Evolutionary conservation across 805 yeast species (phyloP).

Genomic region (Ogataea naganishii): DNA sequence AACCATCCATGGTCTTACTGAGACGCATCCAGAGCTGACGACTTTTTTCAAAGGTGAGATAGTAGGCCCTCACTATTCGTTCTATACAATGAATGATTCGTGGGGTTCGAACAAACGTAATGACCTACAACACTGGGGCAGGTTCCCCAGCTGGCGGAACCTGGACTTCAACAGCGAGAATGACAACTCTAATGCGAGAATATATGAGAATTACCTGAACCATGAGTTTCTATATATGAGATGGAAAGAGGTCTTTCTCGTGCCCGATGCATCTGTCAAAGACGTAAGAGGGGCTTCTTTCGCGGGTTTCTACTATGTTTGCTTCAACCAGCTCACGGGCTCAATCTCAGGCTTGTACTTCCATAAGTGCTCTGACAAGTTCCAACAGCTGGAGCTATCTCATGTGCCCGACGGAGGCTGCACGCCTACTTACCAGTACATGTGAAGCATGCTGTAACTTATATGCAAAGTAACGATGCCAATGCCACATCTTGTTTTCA

Average conservation of each 20-base stretch:
- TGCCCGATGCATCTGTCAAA: slow-evolving; percentile 66
- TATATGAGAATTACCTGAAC: slow-evolving; percentile 19
- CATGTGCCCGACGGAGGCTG: slow-evolving; percentile 43
- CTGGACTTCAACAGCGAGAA: slow-evolving; percentile 22
- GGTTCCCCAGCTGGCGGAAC: slow-evolving; percentile 30
- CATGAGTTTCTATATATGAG: slow-evolving; percentile 70
- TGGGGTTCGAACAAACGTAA: slow-evolving; percentile 44
- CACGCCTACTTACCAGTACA: slow-evolving; percentile 23
- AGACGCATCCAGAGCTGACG: slow-evolving; percentile 51
- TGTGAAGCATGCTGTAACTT: too few relatives aligned
- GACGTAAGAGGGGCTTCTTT: slow-evolving; percentile 69
- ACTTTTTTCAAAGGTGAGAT: slow-evolving; percentile 71
- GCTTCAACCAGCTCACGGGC: slow-evolving; percentile 72
- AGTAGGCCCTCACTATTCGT: slow-evolving; percentile 50
- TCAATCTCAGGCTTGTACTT: slow-evolving; percentile 73
- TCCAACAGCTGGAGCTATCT: slow-evolving; percentile 64
- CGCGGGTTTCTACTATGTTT: slow-evolving; percentile 87
- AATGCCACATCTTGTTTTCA: too few relatives aligned
- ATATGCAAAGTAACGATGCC: too few relatives aligned
- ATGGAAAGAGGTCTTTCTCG: slow-evolving; percentile 87
- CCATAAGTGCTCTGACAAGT: slow-evolving; percentile 70
- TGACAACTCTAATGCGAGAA: slow-evolving; percentile 16
- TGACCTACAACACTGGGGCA: slow-evolving; percentile 60
- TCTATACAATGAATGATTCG: slow-evolving; percentile 44
- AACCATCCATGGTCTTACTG: slow-evolving; percentile 58